phyloP scores from a whole-genome alignment of 352 stramenopile species.

The Pythium periplocum region DNA sequence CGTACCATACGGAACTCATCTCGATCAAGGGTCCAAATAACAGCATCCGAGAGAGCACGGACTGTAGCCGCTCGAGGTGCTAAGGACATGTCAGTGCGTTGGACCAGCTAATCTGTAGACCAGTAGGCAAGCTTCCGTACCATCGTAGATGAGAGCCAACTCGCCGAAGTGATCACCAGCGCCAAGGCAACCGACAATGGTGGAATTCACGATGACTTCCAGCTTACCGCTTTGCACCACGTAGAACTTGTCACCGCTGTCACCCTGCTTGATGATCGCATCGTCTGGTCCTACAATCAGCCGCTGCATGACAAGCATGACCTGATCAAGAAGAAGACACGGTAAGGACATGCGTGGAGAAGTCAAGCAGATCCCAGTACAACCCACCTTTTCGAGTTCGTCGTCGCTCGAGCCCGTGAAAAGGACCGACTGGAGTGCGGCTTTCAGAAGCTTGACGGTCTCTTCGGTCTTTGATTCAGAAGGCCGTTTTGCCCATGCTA shows the following conservation, averaged over 20 bases:
- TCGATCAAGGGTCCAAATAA: conserved; percentile 87
- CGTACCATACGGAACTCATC: conserved; percentile 77
- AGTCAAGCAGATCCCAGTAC: not conserved
- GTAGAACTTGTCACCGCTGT: conserved; percentile 92
- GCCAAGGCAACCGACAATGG: conserved; percentile 46
- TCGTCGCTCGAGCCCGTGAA: conserved; percentile 62
- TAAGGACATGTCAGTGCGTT: conserved; percentile 9
- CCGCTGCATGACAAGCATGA: conserved; percentile 80
- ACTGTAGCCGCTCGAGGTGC: conserved; percentile 89
- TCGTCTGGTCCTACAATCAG: conserved; percentile 58
- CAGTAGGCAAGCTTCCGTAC: conserved; percentile 13
- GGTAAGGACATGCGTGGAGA: no score
- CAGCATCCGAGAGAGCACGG: conserved; percentile 79
- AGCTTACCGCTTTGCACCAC: conserved; percentile 58
- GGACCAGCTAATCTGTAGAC: no score
- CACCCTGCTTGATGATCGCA: conserved; percentile 90
- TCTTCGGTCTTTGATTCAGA: conserved; percentile 63
- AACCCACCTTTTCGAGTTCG: conserved; percentile 51
- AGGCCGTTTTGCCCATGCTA: conserved; percentile 28
- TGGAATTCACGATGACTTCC: conserved; percentile 65
- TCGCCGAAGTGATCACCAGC: conserved; percentile 85
- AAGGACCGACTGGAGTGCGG: conserved; percentile 50
- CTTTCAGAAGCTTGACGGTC: conserved; percentile 41
- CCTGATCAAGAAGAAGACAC: conserved; percentile 16
- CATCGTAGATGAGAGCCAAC: conserved; percentile 86